Base-by-base conservation (phyloP, 2,329 filamentous ascomycete genomes). In the Talaromyces rugulosus region DNA sequence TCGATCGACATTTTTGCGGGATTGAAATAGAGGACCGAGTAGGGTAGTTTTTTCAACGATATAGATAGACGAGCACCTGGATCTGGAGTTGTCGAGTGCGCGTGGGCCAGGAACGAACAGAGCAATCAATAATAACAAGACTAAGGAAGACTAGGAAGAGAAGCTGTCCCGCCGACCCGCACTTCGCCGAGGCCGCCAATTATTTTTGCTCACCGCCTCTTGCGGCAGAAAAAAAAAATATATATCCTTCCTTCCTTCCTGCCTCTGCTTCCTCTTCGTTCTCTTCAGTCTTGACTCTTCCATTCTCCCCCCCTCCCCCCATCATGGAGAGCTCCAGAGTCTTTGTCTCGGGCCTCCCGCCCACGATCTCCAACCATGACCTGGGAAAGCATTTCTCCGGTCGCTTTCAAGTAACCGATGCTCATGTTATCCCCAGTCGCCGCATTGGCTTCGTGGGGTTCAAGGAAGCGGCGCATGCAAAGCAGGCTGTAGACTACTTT, bases 391-490 rank as follows among this genome's bases (percentile, higher is more conserved):
- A 98, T 79, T 99, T 99, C 77, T 86, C 89, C 63, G 84, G 86
- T 69, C 89, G 88, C 65, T 86, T 86, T 65, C 82, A 89, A 66
- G 86, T 97, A 72, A 98, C 94, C 59, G 95, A 99, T 79, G 86
- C 92, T 70, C 96, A 96, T 83, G 85, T 97, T 73, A 91, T 98
- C 72, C 86, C 91, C 5, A 88, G 92, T 71, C 87, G 95, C 70
- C 87, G 93, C 68, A 97, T 99, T 77, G 95, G 93, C 69, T 99
- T 96, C 83, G 87, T 99, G 63, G 95, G 95, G 65, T 98, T 94
- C 82, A 93, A 91, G 78, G 90, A 86, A 58, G 81, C 89, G 14
- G 87, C 94, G 65, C 89, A 91, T 73, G 95, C 95, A 61, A 82
- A 85, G 62, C 86, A 88, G 72, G 94, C 95, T 52, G 90, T 96